phyloP scores from a whole-genome alignment of 495 filamentous ascomycete genomes.

The Thermothielavioides terrestris region DNA sequence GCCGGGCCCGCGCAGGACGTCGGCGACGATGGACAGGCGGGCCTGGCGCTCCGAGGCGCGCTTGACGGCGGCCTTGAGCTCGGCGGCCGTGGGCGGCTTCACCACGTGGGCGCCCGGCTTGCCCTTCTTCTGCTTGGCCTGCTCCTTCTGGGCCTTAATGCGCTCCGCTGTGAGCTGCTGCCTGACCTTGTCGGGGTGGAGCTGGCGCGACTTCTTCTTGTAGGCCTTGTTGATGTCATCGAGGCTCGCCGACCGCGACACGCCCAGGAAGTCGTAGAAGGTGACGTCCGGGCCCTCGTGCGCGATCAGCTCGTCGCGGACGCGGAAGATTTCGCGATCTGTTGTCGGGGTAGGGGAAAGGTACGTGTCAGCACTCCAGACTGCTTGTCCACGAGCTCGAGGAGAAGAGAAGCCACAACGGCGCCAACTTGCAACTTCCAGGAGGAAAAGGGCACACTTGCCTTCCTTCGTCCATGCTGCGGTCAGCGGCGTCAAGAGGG shows the following conservation, averaged over 20 bases:
- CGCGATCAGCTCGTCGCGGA: constrained; percentile 73
- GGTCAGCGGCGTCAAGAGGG: constrained; percentile 50
- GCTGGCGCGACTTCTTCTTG: constrained; percentile 67
- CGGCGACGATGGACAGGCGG: constrained; percentile 70
- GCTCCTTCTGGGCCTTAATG: constrained; percentile 47
- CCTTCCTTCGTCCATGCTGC: constrained; percentile 83
- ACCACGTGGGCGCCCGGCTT: constrained; percentile 55
- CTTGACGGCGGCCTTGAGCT: constrained; percentile 67
- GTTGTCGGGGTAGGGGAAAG: no score
- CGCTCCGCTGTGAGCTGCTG: constrained; percentile 68
- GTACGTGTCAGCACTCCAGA: not conserved
- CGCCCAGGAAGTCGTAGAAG: constrained; percentile 91
- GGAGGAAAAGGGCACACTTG: constrained; percentile 28
- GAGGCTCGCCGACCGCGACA: constrained; percentile 59
- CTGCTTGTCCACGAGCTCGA: no score
- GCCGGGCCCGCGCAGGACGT: constrained; percentile 68
- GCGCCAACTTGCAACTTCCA: no score
- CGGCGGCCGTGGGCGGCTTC: constrained; percentile 59
- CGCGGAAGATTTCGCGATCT: constrained; percentile 97
- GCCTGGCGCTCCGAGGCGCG: constrained; percentile 70
- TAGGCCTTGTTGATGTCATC: constrained; percentile 92
- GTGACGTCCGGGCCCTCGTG: constrained; percentile 72
- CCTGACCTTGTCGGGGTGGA: constrained; percentile 95
- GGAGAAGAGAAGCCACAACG: no score
- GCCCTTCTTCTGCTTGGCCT: constrained; percentile 46